phyloP scores from a whole-genome alignment of 169 alveolate genomes.

The Babesia ovata region DNA sequence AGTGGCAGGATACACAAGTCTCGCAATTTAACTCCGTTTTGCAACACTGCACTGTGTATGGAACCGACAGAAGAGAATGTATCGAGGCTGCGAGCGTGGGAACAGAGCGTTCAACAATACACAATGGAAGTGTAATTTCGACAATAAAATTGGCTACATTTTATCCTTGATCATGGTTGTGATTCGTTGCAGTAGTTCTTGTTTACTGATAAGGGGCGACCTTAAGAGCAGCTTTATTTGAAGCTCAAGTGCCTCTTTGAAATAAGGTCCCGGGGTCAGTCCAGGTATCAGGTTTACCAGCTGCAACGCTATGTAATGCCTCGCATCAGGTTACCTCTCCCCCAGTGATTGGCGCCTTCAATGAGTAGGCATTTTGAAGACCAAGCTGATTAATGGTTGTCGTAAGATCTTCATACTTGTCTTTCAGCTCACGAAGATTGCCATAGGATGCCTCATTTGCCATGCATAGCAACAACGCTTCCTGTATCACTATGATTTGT shows the following conservation, averaged over 20 bases:
- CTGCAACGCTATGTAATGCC: slow-evolving; percentile 5
- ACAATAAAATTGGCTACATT: background rate
- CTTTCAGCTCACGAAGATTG: background rate
- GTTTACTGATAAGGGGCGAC: slow-evolving; percentile 20
- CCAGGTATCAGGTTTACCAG: slow-evolving; percentile 50
- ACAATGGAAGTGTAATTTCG: background rate
- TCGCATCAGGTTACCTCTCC: slow-evolving; percentile 34
- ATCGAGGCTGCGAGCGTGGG: slow-evolving; percentile 1
- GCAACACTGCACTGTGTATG: slow-evolving; percentile 45
- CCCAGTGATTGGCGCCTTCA: slow-evolving; percentile 67
- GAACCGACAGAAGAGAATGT: slow-evolving; percentile 33
- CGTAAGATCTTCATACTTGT: slow-evolving; percentile 20
- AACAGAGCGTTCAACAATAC: background rate
- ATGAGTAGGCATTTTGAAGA: slow-evolving; percentile 34
- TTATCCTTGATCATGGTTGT: slow-evolving; percentile 5
- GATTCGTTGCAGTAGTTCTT: slow-evolving; percentile 18
- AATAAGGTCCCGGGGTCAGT: slow-evolving; percentile 55
- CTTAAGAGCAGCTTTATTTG: slow-evolving; percentile 36
- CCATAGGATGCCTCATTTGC: slow-evolving; percentile 21
- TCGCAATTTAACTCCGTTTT: slow-evolving; percentile 31
- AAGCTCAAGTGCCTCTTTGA: slow-evolving; percentile 56
- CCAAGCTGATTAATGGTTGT: slow-evolving; percentile 8
- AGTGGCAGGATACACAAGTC: slow-evolving; percentile 58
- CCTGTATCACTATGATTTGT: slow-evolving; percentile 14
- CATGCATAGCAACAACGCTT: slow-evolving; percentile 41